Evolutionary conservation across 176 grass and related monocot species (phyloP), one percentile per base, ranked within the genome.

Genomic region (Oryza nivara): DNA sequence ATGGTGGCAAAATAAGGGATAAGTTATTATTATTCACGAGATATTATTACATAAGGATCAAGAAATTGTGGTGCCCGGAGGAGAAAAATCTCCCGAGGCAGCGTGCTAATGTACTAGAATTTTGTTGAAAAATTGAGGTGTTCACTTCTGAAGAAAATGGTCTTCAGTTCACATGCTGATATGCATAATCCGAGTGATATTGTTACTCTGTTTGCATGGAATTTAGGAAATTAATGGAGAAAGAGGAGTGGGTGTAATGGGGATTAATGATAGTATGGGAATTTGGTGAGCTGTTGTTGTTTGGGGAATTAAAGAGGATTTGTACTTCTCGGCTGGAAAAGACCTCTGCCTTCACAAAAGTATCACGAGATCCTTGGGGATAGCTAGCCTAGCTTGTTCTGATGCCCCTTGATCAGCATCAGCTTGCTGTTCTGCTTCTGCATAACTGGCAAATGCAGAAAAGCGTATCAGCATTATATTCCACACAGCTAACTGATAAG

Each of bases 1-100:
- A 47, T 38, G 26, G 45, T 46, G 80, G 49, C 61, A 56, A 54
- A 80, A 74, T 61, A 71, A 82, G 63, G n/a, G 28, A 70, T 52
- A 3, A 76, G 46, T 34, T 65, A 36, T 34, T 83, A 69, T 14
- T 54, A 68, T 4, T 51, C 4, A 22, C 5, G 11, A 9, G 11
- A 9, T 58, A 56, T 6, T 32, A 30, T 3, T 58, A 15, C 16
- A 25, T 28, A 72, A 61, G 15, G 14, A 61, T 22, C 7, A 63
- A 63, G 58, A 63, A 32, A 66, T 26, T 44, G 40, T 66, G 19
- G 45, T 67, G 77, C 84, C 69, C n/a, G 14, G n/a, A 2, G 56
- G 72, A 20, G 19, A 41, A 65, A 73, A 63, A 41, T 16, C 6
- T 65, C 9, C 65, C 6, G 26, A 14, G 76, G 76, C 70, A 36